Base-by-base conservation (phyloP, 148 eudicot species). In the Nepenthes mirabilis region DNA sequence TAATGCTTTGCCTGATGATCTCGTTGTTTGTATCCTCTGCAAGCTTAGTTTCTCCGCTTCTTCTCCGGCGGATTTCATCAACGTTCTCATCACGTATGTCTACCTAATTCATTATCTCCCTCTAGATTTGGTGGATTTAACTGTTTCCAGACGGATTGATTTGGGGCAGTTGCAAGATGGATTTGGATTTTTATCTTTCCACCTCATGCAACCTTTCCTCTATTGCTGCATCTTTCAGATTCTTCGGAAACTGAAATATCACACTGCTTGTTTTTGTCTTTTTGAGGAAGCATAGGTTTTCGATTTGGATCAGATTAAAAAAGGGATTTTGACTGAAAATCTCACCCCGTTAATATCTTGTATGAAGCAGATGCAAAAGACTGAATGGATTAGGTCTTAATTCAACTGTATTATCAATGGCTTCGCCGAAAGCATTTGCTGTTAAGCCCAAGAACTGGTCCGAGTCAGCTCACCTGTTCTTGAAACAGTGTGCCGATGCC, bases 331-430 rank as follows among this genome's bases (percentile, higher is more conserved):
- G 23, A 23, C 23, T 33, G n/a, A 32, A 36, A 56, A 33, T 6
- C 12, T 33, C 10, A 2, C n/a, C 6, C 34, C 6, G 23, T 47
- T 6, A 14, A 6, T 43, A 6, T 34, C n/a, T 23, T 23, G 23
- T 23, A 23, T 33, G 23, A 54, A 61, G 78, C 87, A 90, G 95
- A 70, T 84, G 91, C 82, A 90, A 84, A 67, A 80, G 95, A 75
- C 67, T 86, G 6, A 80, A 90, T 13, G 79, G 74, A 13, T 72
- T 90, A 68, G 95, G 80, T 11, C 68, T 79, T 2, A 62, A 72
- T 62, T 65, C 89, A 5, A 37, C 74, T 49, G 97, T 90, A 36
- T 72, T 90, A 65, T 72, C 95, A 0, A 82, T 72, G 69, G 95
- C 87, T 33, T 82, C 83, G 6, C 68, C 75, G 1, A 74, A 75